phyloP scores from a whole-genome alignment of 306 rosid species.

The Lathyrus tuberosus region DNA sequence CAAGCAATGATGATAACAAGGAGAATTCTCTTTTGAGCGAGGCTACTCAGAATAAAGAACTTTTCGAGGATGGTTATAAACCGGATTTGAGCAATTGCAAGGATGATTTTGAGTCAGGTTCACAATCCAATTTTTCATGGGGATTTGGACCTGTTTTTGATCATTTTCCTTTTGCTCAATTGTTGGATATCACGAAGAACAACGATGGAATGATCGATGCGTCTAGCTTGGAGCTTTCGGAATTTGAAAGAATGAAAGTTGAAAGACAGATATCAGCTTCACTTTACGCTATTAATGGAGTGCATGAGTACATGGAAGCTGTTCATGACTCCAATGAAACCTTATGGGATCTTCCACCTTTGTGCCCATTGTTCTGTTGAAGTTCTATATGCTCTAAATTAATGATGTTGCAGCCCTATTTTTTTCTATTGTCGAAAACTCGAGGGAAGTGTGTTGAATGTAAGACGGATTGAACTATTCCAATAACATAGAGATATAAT shows the following conservation, averaged over 20 bases:
- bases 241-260: constrained; percentile 85
- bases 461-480: constrained; percentile 37
- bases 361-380: constrained; percentile 69
- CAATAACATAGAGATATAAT: constrained; percentile 35
- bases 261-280: constrained; percentile 95
- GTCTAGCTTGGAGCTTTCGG: constrained; percentile 52
- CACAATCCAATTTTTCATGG: constrained; percentile 51
- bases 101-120: constrained; percentile 42
- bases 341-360: constrained; percentile 90
- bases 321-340: constrained; percentile 66
- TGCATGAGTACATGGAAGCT: constrained; percentile 87
- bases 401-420: constrained; percentile 23
- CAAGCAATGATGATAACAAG: constrained; percentile 32
- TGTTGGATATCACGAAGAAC: constrained; percentile 56
- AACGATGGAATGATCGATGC: constrained; percentile 26
- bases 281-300: constrained; percentile 88
- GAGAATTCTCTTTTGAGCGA: constrained; percentile 23
- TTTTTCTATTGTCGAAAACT: constrained; percentile 10
- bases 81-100: constrained; percentile 69
- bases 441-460: constrained; percentile 34
- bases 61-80: constrained; percentile 62
- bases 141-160: constrained; percentile 51
- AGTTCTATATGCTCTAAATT: constrained; percentile 22
- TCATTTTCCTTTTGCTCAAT: constrained; percentile 52
- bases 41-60: constrained; percentile 33